Percentiles rank a stretch among this genome's conserved stretches.
These are phyloP conservation scores for Kitagawia praeruptora DNA, from an alignment of 129 eudicot species.

Conservation along the genomic window DNA sequence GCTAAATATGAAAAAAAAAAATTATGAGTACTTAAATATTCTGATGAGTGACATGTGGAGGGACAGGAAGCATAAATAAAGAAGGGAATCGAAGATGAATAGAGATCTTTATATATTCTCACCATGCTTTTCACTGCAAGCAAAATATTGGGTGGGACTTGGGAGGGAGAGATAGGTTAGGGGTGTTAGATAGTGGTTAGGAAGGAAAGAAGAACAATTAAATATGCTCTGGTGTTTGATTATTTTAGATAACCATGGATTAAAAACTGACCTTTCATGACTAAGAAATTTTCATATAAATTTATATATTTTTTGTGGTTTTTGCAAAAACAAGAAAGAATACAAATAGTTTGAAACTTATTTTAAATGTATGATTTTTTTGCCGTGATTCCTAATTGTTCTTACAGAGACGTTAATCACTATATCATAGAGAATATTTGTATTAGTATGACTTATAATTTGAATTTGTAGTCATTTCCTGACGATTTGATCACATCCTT, in stretches of 20 bases:
- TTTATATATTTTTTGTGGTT: too few species aligned
- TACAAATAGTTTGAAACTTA: not conserved
- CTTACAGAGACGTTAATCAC: too few species aligned
- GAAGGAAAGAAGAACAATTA: not conserved
- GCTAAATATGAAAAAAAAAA: not conserved
- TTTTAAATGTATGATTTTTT: not conserved
- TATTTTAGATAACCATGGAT: not conserved
- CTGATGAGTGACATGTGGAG: not conserved
- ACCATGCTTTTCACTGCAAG: not conserved
- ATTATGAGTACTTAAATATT: not conserved
- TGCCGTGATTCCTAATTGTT: too few species aligned
- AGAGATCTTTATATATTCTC: not conserved
- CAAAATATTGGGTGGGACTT: not conserved
- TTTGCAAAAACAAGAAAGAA: too few species aligned
- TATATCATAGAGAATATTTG: too few species aligned
- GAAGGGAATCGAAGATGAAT: not conserved
- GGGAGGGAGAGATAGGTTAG: not conserved
- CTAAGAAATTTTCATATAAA: not conserved
- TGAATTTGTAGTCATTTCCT: too few species aligned
- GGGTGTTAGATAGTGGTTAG: not conserved
- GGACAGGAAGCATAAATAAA: constrained; percentile 2
- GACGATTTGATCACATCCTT: not conserved
- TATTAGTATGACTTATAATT: too few species aligned
- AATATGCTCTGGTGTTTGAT: not conserved
- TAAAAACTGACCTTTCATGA: not conserved